A percentile compares a stretch with the other conserved stretches of the same genome.
Evolutionary conservation across 2,329 filamentous ascomycete genomes (phyloP).

Genomic region (Colletotrichum spinosum): DNA sequence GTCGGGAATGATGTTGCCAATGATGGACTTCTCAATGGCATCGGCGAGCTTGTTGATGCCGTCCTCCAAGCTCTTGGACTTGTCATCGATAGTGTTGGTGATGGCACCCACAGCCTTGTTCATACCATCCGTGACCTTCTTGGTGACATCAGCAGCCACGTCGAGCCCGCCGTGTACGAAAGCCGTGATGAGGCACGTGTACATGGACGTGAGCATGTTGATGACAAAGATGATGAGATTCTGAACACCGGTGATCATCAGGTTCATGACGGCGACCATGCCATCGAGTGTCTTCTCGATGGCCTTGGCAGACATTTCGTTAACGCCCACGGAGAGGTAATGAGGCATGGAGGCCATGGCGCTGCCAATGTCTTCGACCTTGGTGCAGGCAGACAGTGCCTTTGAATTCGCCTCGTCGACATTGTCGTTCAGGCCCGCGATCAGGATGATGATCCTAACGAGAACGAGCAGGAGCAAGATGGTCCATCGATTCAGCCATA

Average conservation of each 20-base stretch:
- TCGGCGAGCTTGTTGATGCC: conserved; percentile 63
- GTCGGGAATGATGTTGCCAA: conserved; percentile 60
- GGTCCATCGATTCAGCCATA: conserved; percentile 99
- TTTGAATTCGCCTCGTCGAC: conserved; percentile 81
- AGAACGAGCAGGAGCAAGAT: conserved; percentile 88
- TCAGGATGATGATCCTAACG: conserved; percentile 81
- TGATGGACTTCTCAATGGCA: conserved; percentile 57
- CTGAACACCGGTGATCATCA: conserved; percentile 86
- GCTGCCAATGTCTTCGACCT: conserved; percentile 92
- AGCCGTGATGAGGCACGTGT: conserved; percentile 88
- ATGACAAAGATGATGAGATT: conserved; percentile 92
- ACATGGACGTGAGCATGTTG: conserved; percentile 90
- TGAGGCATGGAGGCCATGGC: conserved; percentile 98
- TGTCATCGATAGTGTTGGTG: conserved; percentile 67
- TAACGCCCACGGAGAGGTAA: conserved; percentile 90
- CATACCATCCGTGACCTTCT: conserved; percentile 63
- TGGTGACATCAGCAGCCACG: conserved; percentile 67
- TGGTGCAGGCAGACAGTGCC: conserved; percentile 89
- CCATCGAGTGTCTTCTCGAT: conserved; percentile 85
- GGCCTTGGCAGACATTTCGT: conserved; percentile 82
- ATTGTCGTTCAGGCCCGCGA: conserved; percentile 78
- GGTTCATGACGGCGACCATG: conserved; percentile 80
- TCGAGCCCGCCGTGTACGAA: conserved; percentile 84
- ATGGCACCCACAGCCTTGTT: conserved; percentile 66
- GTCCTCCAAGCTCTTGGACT: conserved; percentile 60